A percentile compares a stretch with the other conserved stretches of the same genome.
Evolutionary conservation across 345 rosid genomes (phyloP).

Genomic region (Conringia planisiliqua): DNA sequence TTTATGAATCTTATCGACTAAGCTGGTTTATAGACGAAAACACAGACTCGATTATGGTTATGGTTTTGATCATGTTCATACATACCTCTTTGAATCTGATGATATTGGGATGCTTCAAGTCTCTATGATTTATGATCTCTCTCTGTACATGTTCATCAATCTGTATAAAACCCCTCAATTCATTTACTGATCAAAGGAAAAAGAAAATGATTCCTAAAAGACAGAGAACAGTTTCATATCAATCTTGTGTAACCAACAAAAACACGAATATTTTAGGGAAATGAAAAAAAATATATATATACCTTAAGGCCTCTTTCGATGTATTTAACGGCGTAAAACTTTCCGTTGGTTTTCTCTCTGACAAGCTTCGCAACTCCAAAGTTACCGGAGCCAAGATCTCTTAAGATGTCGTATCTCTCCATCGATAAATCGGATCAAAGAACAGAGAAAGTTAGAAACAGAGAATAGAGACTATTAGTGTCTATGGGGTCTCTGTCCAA

Average conservation of each 20-base stretch:
- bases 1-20: not conserved
- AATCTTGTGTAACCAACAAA: not conserved
- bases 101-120: slow-evolving; percentile 85
- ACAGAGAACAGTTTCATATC: not conserved
- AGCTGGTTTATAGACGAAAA: not conserved
- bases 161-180: slow-evolving; percentile 36
- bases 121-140: slow-evolving; percentile 93
- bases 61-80: slow-evolving; percentile 11
- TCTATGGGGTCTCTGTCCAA: not conserved
- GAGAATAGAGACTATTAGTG: not conserved
- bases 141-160: slow-evolving; percentile 94
- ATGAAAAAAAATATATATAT: not conserved
- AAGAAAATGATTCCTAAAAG: not conserved
- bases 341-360: slow-evolving; percentile 53
- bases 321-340: slow-evolving; percentile 73
- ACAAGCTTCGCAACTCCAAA: slow-evolving; percentile 88
- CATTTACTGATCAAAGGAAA: not conserved
- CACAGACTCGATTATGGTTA: not conserved
- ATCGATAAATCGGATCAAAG: slow-evolving; percentile 33
- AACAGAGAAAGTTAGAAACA: not conserved
- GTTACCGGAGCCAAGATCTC: slow-evolving; percentile 88
- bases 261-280: not conserved
- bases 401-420: slow-evolving; percentile 78
- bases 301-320: slow-evolving; percentile 89
- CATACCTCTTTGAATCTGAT: slow-evolving; percentile 78